Base-by-base conservation (phyloP, 306 rosid genomes). In the Ziziphus jujuba region DNA sequence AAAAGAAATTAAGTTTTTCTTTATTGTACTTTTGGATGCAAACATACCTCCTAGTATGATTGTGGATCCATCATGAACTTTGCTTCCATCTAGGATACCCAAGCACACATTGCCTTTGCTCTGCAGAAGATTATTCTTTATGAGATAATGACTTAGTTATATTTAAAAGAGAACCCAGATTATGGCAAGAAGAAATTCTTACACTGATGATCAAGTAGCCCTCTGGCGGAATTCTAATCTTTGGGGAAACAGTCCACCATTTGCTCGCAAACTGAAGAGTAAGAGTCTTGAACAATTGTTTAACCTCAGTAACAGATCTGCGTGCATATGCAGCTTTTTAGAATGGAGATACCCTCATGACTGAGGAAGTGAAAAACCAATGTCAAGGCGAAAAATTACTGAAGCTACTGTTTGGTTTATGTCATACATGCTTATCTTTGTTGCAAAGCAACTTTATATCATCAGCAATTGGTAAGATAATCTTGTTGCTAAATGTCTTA, bases 41-140 rank as follows among this genome's bases (percentile, higher is more conserved):
- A 55, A 44, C 56, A 45, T 82, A 87, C 96, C 96, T 84, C 95
- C 96, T 48, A 90, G 91, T 71, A 90, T 81, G 77, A 84, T 79
- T 50, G 88, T 63, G 31, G 91, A 81, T 72, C 91, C 96, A 65
- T 81, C 96, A 38, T 79, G 82, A 45, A 90, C 84, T 73, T 78
- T 70, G 63, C 89, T 83, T 67, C 95, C 95, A 6, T 90, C 91
- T 28, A 90, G 86, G 63, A 90, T 85, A 33, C 91, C 91, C 81
- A 90, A 83, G 84, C 96, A 90, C 38, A 90, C 91, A 65, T 90
- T 84, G 71, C 95, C 91, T 73, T 85, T 88, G 64, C 74, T 75
- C 96, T 90, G 86, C 72, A 82, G 19, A 63, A 72, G 34, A 43
- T 7, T 68, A 31, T 24, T 28, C 33, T 28, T 28, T 28, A 28